Evolutionary conservation across 2,329 filamentous ascomycete species (phyloP), one percentile per base, ranked within the genome.

Genomic region (Diplodia corticola): DNA sequence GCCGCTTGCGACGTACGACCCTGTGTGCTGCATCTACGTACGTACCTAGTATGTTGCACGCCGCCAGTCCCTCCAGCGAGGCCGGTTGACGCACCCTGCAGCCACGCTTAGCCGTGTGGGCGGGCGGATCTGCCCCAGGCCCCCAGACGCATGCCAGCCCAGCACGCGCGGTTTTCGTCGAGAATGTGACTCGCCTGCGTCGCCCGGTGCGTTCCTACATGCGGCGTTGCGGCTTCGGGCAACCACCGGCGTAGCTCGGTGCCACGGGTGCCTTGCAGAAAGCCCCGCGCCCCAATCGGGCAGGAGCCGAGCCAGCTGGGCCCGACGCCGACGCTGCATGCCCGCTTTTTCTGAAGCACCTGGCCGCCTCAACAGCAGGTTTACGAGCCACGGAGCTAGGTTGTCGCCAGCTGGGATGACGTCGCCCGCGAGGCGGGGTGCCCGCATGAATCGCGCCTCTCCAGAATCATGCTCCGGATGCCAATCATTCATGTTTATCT

Each of bases 61-160:
- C n/a, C n/a, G n/a, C n/a, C n/a, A n/a, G n/a, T n/a, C n/a, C n/a
- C n/a, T 17, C 37, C 20, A 40, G 40, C 17, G 13, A 49, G 63
- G 44, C 63, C 63, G 53, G 63, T 40, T 55, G 37, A 64, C 35
- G 63, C 63, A 24, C 63, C 51, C 51, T 65, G 63, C 63, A 65
- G 63, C 63, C 63, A 65, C 63, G 63, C 37, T 49, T 30, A n/a
- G 40, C 40, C n/a, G 40, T 44, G 17, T 44, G 4, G 30, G 61
- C 35, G 55, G 55, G 17, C 55, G 46, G 51, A 57, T 65, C 63
- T 65, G 50, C 63, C 22, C 37, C 51, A 46, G 20, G 63, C 37
- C 51, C 26, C 33, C 5, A 13, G 26, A 24, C 7, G 57, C 57
- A 35, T 20, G 40, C 37, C 54, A 28, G 37, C n/a, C 12, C 54